Percentiles rank a stretch among this genome's conserved stretches.
phyloP scores from a whole-genome alignment of 441 rosid species.

The Eutrema salsugineum region DNA sequence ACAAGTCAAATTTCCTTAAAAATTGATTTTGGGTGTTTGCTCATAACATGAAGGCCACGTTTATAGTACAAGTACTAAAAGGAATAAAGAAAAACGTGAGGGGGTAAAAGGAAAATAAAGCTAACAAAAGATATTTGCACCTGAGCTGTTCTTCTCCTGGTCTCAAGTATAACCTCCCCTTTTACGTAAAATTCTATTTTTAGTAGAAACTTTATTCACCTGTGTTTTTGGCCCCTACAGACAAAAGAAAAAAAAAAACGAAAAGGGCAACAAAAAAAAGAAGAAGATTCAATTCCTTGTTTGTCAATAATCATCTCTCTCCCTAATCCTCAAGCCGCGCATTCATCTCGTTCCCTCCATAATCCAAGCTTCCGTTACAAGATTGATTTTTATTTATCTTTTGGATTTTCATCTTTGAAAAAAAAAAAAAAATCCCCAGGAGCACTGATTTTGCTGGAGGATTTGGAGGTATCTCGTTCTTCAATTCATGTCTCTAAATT shows the following conservation, averaged over 20 bases:
- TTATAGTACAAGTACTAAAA: neutral
- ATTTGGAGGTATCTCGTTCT: slow-evolving; percentile 13
- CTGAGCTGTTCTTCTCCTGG: slow-evolving; percentile 24
- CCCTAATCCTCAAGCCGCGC: slow-evolving; percentile 5
- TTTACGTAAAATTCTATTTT: slow-evolving; percentile 29
- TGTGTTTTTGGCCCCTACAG: slow-evolving; percentile 18
- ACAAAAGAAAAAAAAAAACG: neutral
- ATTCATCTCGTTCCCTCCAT: slow-evolving; percentile 32
- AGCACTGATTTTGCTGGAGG: slow-evolving; percentile 17
- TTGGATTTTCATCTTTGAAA: neutral
- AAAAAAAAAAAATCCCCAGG: neutral
- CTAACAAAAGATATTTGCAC: neutral
- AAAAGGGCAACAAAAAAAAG: neutral
- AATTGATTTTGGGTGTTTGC: neutral
- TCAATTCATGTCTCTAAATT: neutral
- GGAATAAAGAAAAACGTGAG: slow-evolving; percentile 7
- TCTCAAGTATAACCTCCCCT: slow-evolving; percentile 34
- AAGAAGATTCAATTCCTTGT: slow-evolving; percentile 18
- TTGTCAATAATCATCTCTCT: neutral
- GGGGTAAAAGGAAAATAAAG: neutral
- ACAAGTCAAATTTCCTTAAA: neutral
- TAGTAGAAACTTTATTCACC: slow-evolving; percentile 24
- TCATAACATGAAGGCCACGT: slow-evolving; percentile 22
- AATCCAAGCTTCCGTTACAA: slow-evolving; percentile 35
- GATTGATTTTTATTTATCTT: neutral